A percentile compares a stretch with the other conserved stretches of the same genome.
Conservation (phyloP, 108 stramenopile genomes). For the Nannochloropsis salina region DNA sequence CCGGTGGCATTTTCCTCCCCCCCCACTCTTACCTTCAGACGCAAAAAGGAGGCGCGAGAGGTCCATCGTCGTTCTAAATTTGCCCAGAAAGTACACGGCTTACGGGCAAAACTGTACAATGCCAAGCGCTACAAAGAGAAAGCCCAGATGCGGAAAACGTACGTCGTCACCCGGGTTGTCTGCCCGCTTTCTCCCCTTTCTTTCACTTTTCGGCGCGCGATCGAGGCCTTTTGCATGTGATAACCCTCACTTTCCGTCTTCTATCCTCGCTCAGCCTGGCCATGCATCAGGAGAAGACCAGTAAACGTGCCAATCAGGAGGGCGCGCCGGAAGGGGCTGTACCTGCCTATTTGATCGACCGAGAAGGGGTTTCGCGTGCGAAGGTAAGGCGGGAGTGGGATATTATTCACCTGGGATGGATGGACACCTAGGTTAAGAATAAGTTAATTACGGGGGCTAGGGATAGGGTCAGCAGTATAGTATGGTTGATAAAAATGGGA, state of each 20-base stretch:
- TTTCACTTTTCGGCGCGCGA: background rate
- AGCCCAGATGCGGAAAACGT: conserved; percentile 97
- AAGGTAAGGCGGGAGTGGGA: conserved; percentile 54
- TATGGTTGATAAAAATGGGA: too few relatives aligned
- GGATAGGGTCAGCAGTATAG: too few relatives aligned
- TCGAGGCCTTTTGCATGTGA: background rate
- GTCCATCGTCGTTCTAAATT: conserved; percentile 89
- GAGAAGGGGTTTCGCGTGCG: conserved; percentile 92
- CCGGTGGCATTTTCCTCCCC: background rate
- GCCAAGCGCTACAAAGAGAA: conserved; percentile 97
- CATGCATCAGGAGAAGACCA: conserved; percentile 88
- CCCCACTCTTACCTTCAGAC: conserved; percentile 50
- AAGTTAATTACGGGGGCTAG: too few relatives aligned
- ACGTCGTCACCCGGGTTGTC: background rate
- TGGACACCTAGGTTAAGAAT: background rate
- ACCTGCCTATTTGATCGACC: conserved; percentile 94
- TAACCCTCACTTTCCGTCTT: background rate
- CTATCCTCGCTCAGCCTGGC: conserved; percentile 60
- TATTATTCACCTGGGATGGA: background rate
- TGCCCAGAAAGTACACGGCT: conserved; percentile 92
- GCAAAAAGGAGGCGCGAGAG: conserved; percentile 93
- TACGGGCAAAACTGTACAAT: conserved; percentile 94
- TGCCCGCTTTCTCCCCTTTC: background rate
- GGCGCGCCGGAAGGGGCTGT: conserved; percentile 90
- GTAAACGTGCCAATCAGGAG: conserved; percentile 88